phyloP scores from a whole-genome alignment of 2,329 filamentous ascomycete genomes.

The Colletotrichum tabaci region DNA sequence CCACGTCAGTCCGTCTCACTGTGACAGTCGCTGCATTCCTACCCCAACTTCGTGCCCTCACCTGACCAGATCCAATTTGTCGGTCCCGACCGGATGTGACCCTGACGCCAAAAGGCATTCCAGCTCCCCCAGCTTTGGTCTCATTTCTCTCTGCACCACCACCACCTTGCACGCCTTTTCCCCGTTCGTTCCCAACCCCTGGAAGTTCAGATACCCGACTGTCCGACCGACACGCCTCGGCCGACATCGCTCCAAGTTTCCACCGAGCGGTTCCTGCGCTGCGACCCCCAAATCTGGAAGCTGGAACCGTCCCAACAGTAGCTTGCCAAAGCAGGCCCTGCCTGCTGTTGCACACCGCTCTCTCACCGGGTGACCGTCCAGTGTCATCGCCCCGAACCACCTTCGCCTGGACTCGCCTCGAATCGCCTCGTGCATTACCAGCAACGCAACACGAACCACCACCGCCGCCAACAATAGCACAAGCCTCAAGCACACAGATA shows the following conservation, averaged over 20 bases:
- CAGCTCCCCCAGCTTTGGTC: conserved; percentile 14
- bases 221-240: conserved; percentile 25
- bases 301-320: neutral
- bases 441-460: neutral
- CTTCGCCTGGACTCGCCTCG: neutral
- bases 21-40: conserved; percentile 24
- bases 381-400: conserved; percentile 8
- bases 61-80: conserved; percentile 39
- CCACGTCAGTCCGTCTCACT: conserved; percentile 25
- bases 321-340: neutral
- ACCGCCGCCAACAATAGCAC: conserved; percentile 13
- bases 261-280: neutral
- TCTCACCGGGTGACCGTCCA: conserved; percentile 10
- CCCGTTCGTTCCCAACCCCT: neutral
- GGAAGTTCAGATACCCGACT: conserved; percentile 21
- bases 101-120: conserved; percentile 13
- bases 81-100: conserved; percentile 33
- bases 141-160: neutral
- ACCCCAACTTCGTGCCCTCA: conserved; percentile 29
- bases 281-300: neutral
- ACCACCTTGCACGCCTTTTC: conserved; percentile 2
- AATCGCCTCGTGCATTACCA: conserved; percentile 13
- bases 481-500: neutral
- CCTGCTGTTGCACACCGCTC: conserved; percentile 28
- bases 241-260: conserved; percentile 32